Evolutionary conservation across 1,139 yeast species (phyloP), one percentile per base, ranked within the genome.

Genomic region (Taiozyma sp.): DNA sequence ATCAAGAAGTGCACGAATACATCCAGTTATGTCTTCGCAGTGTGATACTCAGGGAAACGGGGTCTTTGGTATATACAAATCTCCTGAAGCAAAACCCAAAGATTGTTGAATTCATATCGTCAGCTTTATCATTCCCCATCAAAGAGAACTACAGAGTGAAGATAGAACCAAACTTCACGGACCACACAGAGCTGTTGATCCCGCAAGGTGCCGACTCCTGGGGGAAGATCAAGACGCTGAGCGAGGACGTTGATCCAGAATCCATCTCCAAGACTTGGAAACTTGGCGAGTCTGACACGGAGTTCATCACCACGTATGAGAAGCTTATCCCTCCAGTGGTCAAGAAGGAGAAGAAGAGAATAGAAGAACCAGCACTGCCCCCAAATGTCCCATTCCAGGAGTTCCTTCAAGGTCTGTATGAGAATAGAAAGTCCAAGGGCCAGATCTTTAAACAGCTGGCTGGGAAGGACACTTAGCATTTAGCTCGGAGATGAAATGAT

Each of bases 21-120:
- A 60, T 74, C 3, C 90, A 86, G 60, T 87, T 84, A 58, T 60
- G 72, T 44, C 57, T 83, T 32, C 71, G 96, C 41, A 66, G 75
- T 12, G 54, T 82, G 1, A 71, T 80, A 12, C 61, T 81, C 47
- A 69, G 72, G 39, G 78, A 78, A 58, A 78, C 74, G 0, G 74
- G 70, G 1, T 60, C 71, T 3, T 61, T 75, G 19, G 53, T 65
- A 4, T 70, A 67, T 44, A 32, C 52, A 1, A 34, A 51, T 3
- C 24, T 47, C 19, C 19, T 43, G 19, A 46, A 51, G 22, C 40
- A 46, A 12, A 43, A 48, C 22, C 34, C 46, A 5, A 39, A 44
- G 14, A 10, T 51, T 1, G 8, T 50, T 4, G 49, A 51, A 10
- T 34, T 52, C 6, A 45, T 59, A 2, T 55, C 53, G 1, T 40